phyloP scores from a whole-genome alignment of 2,329 filamentous ascomycete species.

The Botrytis byssoidea region DNA sequence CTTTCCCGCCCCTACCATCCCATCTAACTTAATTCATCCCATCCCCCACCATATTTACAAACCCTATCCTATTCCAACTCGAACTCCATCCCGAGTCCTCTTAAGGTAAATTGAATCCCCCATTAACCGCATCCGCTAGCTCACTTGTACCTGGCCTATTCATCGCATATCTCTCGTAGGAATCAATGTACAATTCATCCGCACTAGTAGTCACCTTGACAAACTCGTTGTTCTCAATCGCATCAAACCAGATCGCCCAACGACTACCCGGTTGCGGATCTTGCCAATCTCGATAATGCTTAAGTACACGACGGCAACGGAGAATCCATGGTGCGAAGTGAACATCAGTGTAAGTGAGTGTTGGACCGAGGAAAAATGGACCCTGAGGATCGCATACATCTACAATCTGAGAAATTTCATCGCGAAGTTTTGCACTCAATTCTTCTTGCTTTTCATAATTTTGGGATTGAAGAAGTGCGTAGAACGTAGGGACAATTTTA shows the following conservation, averaged over 20 bases:
- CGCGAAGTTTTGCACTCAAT: constrained; percentile 60
- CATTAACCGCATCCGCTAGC: constrained; percentile 59
- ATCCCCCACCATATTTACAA: background rate
- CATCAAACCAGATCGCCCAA: constrained; percentile 42
- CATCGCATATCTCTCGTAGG: constrained; percentile 66
- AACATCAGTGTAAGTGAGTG: constrained; percentile 42
- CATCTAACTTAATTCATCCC: background rate
- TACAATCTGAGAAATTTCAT: constrained; percentile 54
- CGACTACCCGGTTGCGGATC: constrained; percentile 40
- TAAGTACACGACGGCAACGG: constrained; percentile 41
- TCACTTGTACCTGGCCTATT: constrained; percentile 59
- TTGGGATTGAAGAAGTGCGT: constrained; percentile 66
- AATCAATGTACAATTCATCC: constrained; percentile 62
- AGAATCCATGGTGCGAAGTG: constrained; percentile 45
- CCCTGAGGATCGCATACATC: constrained; percentile 39
- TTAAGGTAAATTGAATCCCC: constrained; percentile 43
- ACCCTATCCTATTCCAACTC: background rate
- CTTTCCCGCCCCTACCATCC: background rate
- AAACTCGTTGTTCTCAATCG: constrained; percentile 41
- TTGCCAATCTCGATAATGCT: constrained; percentile 43
- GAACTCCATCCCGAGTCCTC: background rate
- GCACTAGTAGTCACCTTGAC: constrained; percentile 42
- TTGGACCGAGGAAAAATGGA: constrained; percentile 40
- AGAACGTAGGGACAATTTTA: constrained; percentile 73
- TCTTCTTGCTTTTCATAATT: constrained; percentile 57